Percentiles rank a stretch among this genome's conserved stretches.
Conservation (phyloP, 257 asterid species). For the Solanum boliviense region DNA sequence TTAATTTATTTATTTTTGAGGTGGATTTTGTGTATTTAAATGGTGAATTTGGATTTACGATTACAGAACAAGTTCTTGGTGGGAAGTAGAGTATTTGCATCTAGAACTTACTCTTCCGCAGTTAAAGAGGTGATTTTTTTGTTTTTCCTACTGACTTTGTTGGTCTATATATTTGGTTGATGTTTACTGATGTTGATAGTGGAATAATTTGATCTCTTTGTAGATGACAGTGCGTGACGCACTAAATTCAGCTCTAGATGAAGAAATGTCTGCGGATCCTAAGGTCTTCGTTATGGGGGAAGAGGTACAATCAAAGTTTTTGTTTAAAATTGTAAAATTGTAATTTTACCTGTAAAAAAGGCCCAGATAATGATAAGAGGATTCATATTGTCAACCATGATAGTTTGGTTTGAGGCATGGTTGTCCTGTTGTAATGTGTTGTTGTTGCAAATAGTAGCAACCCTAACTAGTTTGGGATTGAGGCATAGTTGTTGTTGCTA, state of each 20-base stretch:
- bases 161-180: background rate
- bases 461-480: background rate
- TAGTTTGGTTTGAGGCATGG: background rate
- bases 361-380: background rate
- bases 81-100: constrained; percentile 43
- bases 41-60: background rate
- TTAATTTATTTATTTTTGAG: background rate
- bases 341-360: background rate
- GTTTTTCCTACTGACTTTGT: background rate
- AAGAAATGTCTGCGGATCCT: constrained; percentile 97
- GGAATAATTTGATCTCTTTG: background rate
- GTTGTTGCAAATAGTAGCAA: background rate
- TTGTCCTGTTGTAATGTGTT: background rate
- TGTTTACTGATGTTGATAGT: background rate
- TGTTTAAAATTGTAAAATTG: background rate
- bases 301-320: constrained; percentile 43
- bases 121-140: constrained; percentile 43
- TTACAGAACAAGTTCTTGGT: background rate
- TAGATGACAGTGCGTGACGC: constrained; percentile 98
- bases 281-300: constrained; percentile 88
- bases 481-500: background rate
- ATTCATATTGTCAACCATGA: background rate
- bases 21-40: background rate
- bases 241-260: constrained; percentile 83
- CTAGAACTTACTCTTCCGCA: constrained; percentile 58